Conservation (phyloP, 164 flowering plant genomes). For the Tetrastigma voinierianum region DNA sequence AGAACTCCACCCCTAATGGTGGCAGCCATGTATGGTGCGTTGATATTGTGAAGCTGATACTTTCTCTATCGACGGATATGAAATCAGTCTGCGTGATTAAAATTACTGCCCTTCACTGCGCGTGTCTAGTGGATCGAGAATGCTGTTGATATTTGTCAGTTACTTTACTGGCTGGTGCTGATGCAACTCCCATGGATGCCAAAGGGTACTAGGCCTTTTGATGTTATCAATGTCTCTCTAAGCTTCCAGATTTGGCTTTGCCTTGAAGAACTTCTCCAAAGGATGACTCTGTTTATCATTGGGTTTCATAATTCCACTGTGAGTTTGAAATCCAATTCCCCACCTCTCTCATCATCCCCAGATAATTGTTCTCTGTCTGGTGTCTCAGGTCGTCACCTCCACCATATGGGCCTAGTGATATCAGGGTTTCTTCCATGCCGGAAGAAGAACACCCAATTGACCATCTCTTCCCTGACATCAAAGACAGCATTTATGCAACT, state of each 20-base stretch:
- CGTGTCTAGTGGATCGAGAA: conserved; percentile 51
- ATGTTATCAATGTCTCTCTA: conserved; percentile 45
- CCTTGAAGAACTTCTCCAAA: conserved; percentile 32
- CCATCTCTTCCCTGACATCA: conserved; percentile 62
- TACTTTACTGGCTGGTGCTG: conserved; percentile 48
- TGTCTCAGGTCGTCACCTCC: conserved; percentile 25
- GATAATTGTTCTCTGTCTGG: conserved; percentile 28
- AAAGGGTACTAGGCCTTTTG: conserved; percentile 37
- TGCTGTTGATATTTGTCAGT: conserved; percentile 34
- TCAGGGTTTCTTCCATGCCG: conserved; percentile 7
- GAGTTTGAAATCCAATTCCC: conserved; percentile 26
- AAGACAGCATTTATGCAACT: conserved; percentile 53
- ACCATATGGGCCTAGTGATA: conserved; percentile 17
- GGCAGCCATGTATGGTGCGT: conserved; percentile 52
- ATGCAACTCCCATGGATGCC: conserved; percentile 28
- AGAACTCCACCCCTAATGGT: conserved; percentile 58
- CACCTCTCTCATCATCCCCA: conserved; percentile 27
- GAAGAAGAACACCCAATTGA: conserved; percentile 67
- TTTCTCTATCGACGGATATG: conserved; percentile 33
- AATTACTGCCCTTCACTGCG: conserved; percentile 62
- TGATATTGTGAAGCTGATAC: conserved; percentile 36
- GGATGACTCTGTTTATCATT: conserved; percentile 11
- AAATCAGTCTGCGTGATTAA: conserved; percentile 35
- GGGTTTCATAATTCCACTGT: conserved; percentile 16
- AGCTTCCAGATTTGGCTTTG: conserved; percentile 20